These are phyloP conservation scores for Mortierella sp. DNA, from an alignment of 371 early-diverging fungal species.

Conservation along the genomic window DNA sequence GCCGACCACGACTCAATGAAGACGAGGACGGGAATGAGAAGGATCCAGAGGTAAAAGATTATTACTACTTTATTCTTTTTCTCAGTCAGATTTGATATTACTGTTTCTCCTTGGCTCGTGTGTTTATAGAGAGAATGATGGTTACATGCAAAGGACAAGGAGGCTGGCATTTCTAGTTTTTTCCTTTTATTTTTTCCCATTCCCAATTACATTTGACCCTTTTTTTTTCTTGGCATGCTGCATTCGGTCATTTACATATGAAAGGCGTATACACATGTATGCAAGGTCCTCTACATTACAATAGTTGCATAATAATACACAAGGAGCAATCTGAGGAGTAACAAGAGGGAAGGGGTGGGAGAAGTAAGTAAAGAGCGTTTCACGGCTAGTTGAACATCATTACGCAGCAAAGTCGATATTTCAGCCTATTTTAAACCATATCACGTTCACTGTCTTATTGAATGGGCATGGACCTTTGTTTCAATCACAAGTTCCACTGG, in stretches of 20 bases:
- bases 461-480: slow-evolving; percentile 12
- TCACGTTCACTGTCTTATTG: slow-evolving; percentile 12
- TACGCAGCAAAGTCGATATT: background rate
- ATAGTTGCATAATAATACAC: background rate
- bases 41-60: slow-evolving; percentile 31
- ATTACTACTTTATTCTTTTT: background rate
- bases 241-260: background rate
- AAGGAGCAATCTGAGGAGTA: background rate
- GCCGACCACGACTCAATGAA: slow-evolving; percentile 1
- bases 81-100: background rate
- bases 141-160: background rate
- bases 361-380: background rate
- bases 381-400: background rate
- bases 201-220: slow-evolving; percentile 12
- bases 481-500: background rate
- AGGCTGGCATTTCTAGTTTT: background rate
- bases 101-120: background rate
- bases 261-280: background rate
- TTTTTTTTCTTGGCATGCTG: slow-evolving; percentile 9
- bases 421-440: background rate
- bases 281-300: background rate
- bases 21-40: slow-evolving; percentile 31
- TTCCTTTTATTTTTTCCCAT: background rate
- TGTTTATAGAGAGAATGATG: background rate
- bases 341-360: background rate